phyloP scores from a whole-genome alignment of 805 yeast species.

The Metschnikowia baotianmanensis region DNA sequence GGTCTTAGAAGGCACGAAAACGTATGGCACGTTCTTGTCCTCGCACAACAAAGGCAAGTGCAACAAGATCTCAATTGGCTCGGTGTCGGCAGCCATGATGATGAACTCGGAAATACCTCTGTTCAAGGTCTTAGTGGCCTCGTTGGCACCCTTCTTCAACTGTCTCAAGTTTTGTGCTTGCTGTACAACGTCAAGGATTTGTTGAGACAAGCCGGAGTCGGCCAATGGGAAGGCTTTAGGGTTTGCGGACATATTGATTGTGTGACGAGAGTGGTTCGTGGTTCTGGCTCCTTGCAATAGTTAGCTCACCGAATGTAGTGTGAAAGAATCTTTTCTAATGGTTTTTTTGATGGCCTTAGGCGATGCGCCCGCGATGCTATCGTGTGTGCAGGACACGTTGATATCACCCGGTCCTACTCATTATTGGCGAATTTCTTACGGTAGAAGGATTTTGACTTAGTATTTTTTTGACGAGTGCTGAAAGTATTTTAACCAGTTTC shows the following conservation, averaged over 20 bases:
- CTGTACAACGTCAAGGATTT: constrained; percentile 95
- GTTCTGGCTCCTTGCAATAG: constrained; percentile 29
- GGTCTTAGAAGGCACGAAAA: constrained; percentile 96
- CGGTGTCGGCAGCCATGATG: constrained; percentile 99
- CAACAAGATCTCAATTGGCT: constrained; percentile 96
- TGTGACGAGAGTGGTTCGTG: background rate
- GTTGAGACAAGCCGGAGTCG: constrained; percentile 92
- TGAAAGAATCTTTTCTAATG: constrained; percentile 4
- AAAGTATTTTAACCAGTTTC: too few species aligned
- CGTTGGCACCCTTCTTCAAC: constrained; percentile 99
- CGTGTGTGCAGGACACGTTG: constrained; percentile 2
- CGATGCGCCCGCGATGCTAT: constrained; percentile 3
- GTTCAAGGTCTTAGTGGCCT: constrained; percentile 98
- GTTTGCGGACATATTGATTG: constrained; percentile 69
- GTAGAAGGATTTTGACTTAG: too few species aligned
- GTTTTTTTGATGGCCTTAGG: constrained; percentile 5
- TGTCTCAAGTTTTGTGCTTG: constrained; percentile 98
- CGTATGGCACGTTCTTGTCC: constrained; percentile 99
- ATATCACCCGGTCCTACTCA: background rate
- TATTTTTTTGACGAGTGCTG: too few species aligned
- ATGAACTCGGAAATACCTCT: constrained; percentile 99
- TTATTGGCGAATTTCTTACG: too few species aligned
- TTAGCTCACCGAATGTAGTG: constrained; percentile 25
- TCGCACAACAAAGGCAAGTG: constrained; percentile 97
- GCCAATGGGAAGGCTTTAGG: constrained; percentile 99